Conservation (phyloP, 176 grass and related monocot species). For the Oryza nivara region DNA sequence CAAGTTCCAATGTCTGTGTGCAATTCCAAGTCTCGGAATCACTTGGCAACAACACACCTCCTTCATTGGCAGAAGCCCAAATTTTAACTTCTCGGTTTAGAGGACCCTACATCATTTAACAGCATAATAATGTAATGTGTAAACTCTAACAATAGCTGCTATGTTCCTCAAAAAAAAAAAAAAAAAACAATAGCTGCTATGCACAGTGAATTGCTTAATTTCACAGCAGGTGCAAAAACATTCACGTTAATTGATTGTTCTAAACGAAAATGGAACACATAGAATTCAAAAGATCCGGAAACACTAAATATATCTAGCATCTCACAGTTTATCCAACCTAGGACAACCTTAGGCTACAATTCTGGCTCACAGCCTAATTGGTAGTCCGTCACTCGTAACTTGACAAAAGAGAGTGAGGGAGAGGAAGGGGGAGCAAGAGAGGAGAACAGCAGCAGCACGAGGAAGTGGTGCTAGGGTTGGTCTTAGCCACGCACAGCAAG, state of each 20-base stretch:
- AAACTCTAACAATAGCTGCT: neutral
- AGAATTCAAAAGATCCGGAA: neutral
- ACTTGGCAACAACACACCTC: conserved; percentile 78
- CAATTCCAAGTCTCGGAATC: conserved; percentile 92
- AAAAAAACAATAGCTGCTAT: neutral
- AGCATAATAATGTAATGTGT: conserved; percentile 22
- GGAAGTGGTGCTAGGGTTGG: neutral
- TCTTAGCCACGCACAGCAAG: neutral
- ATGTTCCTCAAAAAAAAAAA: neutral
- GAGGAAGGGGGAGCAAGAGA: neutral
- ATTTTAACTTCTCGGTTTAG: conserved; percentile 94
- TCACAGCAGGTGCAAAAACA: conserved; percentile 13
- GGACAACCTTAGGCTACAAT: neutral
- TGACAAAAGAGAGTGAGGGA: neutral
- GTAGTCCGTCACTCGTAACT: neutral
- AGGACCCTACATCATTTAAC: conserved; percentile 69
- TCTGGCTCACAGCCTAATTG: neutral
- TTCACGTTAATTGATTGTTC: neutral
- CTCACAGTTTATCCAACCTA: neutral
- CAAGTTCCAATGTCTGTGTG: conserved; percentile 87
- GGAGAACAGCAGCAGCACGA: neutral
- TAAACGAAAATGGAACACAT: conserved; percentile 19
- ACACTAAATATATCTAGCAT: neutral
- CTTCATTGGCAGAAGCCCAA: conserved; percentile 85
- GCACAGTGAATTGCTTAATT: neutral